Evolutionary conservation across 192 early-diverging fungal species (phyloP), one percentile per base, ranked within the genome.

Genomic region (Coemansia sp.): DNA sequence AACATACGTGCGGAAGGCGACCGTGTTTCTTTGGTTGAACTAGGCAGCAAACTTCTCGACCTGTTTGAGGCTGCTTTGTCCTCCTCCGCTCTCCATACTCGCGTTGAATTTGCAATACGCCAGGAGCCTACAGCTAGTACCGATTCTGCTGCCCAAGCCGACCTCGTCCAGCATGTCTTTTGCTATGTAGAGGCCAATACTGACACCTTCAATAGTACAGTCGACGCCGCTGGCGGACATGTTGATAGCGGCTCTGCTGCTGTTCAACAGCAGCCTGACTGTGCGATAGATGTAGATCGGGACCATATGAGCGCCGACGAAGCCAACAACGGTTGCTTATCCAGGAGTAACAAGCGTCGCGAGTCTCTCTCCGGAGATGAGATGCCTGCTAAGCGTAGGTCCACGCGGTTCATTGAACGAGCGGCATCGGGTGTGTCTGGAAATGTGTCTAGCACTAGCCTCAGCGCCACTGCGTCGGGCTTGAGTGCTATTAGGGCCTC

Each of bases 331-430:
- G 20, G 31, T 31, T 20, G n/a, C 20, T 5, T 18, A 2, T 11
- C n/a, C 13, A 58, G 20, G 35, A 20, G 56, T 34, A 58, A 36
- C 26, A 71, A 71, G 63, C 73, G 69, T 14, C 65, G 34, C 11
- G 66, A 71, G 42, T 70, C 78, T 34, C 53, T 38, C 13, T 81
- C 79, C n/a, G 73, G 70, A 14, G 79, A 81, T 37, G 79, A 81
- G 35, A 66, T 73, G 56, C 79, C 79, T 11, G 63, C 57, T 9
- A 81, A 81, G 24, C 69, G 79, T n/a, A 63, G 79, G 33, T 81
- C 79, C 26, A 67, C 73, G 18, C 59, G 79, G 26, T 81, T 81
- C 63, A 76, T 64, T 9, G 79, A 81, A 38, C 73, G 79, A 8
- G 46, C 70, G 8, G 34, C 53, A 18, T 60, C 53, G 2, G 23